Evolutionary conservation across 352 stramenopile genomes (phyloP), one percentile per base, ranked within the genome.

Genomic region (Globisporangium apiculatum): DNA sequence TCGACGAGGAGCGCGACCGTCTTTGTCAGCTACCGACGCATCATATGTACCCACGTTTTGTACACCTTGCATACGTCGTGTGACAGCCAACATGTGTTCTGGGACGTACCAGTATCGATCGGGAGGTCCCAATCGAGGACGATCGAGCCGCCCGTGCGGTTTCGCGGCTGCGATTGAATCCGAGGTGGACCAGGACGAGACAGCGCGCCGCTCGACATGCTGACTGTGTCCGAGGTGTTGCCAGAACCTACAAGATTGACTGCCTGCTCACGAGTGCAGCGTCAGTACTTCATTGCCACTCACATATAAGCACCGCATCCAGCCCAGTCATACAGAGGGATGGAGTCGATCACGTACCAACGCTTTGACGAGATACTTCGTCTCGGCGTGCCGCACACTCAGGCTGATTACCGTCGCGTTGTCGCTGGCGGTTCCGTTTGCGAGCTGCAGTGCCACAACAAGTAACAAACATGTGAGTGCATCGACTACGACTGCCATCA

Each of bases 171-270:
- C 7, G 2, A 2, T 8, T 51, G 59, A 9, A 88, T 54, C n/a
- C 55, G 64, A n/a, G 76, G 78, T 4, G 76, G 72, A 18, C 69
- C 59, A 52, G 78, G 72, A 7, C 61, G 57, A 17, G 78, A 88
- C 0, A 83, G 35, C 8, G 52, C 24, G 7, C 63, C 64, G 18
- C 67, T 86, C 8, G 45, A 7, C 48, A 82, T 69, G 2, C 18
- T 10, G 49, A 79, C 74, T 7, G 57, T 12, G 0, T 66, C 42
- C 0, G 77, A 86, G 5, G 63, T 18, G 5, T 67, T 58, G 1
- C 77, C 72, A 14, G 18, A 7, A 10, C 71, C 77, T 4, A 86
- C 53, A 38, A 71, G 58, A 37, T 86, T 87, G 40, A 79, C 61
- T 15, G 67, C 70, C 71, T 79, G 36, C 7, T 35, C 18, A 38